Percentiles rank a stretch among this genome's conserved stretches.
Evolutionary conservation across 164 flowering plant species (phyloP).

Genomic region (Santalum album): DNA sequence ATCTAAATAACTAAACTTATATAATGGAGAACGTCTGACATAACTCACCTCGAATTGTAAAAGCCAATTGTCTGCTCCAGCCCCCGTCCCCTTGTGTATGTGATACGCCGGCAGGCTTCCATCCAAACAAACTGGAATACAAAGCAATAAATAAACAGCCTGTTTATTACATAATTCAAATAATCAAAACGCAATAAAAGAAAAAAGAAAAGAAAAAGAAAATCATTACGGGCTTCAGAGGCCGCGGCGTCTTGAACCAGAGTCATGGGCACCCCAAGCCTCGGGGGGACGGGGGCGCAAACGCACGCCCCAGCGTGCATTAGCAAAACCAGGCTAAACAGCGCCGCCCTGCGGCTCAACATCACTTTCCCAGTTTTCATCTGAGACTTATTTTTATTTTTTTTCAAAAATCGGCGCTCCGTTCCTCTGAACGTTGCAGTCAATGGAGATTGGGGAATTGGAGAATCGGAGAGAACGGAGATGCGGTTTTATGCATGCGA

Average conservation of each 20-base stretch:
- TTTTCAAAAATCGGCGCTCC: too few relatives aligned
- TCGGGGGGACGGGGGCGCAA: constrained; percentile 14
- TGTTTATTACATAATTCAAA: background rate
- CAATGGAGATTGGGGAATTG: too few relatives aligned
- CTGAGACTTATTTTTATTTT: background rate
- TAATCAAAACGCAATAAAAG: background rate
- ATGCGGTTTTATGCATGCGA: too few relatives aligned
- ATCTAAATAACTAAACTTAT: background rate
- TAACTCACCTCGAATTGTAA: constrained; percentile 81
- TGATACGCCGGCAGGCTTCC: constrained; percentile 96
- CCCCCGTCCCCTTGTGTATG: constrained; percentile 66
- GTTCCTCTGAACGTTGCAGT: too few relatives aligned
- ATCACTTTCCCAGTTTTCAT: background rate
- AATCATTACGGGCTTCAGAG: constrained; percentile 50
- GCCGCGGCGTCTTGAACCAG: constrained; percentile 48
- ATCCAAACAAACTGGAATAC: constrained; percentile 71
- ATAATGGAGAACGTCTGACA: background rate
- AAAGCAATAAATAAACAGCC: background rate
- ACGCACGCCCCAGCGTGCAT: constrained; percentile 18
- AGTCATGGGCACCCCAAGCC: constrained; percentile 54
- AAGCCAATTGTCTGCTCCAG: constrained; percentile 83
- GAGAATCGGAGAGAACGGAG: too few relatives aligned
- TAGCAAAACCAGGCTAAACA: constrained; percentile 17
- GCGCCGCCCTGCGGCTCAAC: background rate
- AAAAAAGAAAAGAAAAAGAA: background rate